Evolutionary conservation across 129 eudicot species (phyloP).

Genomic region (Artemisia argyi): DNA sequence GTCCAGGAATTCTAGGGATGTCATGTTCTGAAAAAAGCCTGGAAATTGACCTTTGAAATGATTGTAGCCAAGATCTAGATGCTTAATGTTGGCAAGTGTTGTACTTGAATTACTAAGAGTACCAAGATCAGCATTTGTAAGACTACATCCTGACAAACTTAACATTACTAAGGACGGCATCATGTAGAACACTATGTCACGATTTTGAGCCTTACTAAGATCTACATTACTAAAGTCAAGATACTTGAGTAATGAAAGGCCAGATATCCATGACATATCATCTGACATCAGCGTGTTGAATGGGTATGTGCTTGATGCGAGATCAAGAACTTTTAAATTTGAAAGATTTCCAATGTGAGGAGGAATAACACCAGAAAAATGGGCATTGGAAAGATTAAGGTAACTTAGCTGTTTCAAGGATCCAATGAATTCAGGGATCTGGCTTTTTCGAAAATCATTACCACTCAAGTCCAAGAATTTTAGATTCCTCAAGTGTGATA

Average conservation of each 20-base stretch:
- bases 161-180: neutral
- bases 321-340: too few species aligned
- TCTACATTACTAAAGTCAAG: neutral
- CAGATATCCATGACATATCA: neutral
- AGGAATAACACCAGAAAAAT: too few species aligned
- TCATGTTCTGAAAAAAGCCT: too few species aligned
- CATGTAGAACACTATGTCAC: conserved; percentile 4
- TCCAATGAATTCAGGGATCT: conserved; percentile 14
- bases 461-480: conserved; percentile 19
- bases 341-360: too few species aligned
- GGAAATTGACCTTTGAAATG: too few species aligned
- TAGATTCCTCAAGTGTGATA: neutral
- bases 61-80: neutral
- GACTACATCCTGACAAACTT: neutral
- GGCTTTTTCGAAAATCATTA: conserved; percentile 2
- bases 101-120: neutral
- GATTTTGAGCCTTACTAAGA: neutral
- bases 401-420: too few species aligned
- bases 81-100: neutral
- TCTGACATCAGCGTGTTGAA: too few species aligned
- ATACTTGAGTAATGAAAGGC: neutral
- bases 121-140: neutral
- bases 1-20: too few species aligned
- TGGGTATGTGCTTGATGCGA: too few species aligned
- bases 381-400: too few species aligned